Evolutionary conservation across 805 yeast genomes (phyloP), one percentile per base, ranked within the genome.

Genomic region (Pichia phayaonensis): DNA sequence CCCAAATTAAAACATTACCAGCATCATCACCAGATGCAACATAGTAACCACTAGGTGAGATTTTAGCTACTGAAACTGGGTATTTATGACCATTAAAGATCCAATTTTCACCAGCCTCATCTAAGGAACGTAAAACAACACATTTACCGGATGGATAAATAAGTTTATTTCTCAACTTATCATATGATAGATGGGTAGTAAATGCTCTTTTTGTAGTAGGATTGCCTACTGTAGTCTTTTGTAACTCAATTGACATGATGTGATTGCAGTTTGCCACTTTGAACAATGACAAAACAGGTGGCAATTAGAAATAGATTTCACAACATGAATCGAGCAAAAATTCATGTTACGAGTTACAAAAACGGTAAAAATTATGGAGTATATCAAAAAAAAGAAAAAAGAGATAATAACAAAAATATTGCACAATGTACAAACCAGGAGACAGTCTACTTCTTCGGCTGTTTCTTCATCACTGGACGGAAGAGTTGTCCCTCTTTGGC

Each of bases 1-100:
- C 95, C 97, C 98, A 92, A 43, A 94, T 80, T 57, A 86, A 84
- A 42, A 92, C 95, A 53, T 79, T 78, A 27, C 99, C 99, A n/a
- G 83, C 69, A 58, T 81, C 88, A 63, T 92, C 99, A 44, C 96
- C 98, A 3, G 95, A 84, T 1, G 96, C 97, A 29, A 92, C 72
- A 67, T 87, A 92, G 67, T 75, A 84, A 1, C 99, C 97, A 13
- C 90, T 82, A 1, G 98, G 96, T 1, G 96, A 74, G 65, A 94
- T 89, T 44, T 80, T 78, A 16, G 94, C 97, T 3, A 84, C 95
- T 0, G 96, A 86, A 40, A 95, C 88, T 22, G 78, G 69, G 40
- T 73, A 72, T 36, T 76, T 75, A 67, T 92, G 98, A 44, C 79
- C 83, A 11, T 77, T 77, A 70, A 84, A 92, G 16, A 54, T 50